Conservation (phyloP, 192 early-diverging fungal species). For the Rhizoclosmatium globosum region DNA sequence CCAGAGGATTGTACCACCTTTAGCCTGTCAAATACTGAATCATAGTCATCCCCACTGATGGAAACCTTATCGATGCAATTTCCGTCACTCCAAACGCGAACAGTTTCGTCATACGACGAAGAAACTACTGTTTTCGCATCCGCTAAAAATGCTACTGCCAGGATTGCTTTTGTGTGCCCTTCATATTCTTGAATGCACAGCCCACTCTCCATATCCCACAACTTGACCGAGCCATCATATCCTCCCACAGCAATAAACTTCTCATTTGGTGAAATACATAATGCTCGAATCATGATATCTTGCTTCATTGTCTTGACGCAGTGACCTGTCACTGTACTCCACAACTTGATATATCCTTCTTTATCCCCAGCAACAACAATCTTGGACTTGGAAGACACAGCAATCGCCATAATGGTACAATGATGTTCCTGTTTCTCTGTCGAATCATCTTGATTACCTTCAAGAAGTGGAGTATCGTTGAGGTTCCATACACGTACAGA, state of each 20-base stretch:
- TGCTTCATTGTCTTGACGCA: too few species aligned
- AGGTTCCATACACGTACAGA: too few species aligned
- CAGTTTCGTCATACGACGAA: slow-evolving; percentile 23
- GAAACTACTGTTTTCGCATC: slow-evolving; percentile 20
- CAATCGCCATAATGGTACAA: too few species aligned
- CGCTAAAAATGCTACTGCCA: slow-evolving; percentile 15
- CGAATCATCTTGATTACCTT: too few species aligned
- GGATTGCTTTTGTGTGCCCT: slow-evolving; percentile 22
- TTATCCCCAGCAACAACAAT: not conserved
- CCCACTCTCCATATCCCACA: not conserved
- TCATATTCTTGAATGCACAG: slow-evolving; percentile 2
- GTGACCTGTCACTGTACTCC: too few species aligned
- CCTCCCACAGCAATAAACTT: not conserved
- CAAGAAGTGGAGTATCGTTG: too few species aligned
- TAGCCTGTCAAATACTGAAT: too few species aligned
- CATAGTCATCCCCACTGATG: too few species aligned
- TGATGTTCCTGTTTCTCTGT: too few species aligned
- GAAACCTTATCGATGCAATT: not conserved
- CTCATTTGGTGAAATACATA: not conserved
- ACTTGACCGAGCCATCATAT: slow-evolving; percentile 1
- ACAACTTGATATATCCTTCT: not conserved
- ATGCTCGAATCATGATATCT: too few species aligned
- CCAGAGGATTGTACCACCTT: too few species aligned
- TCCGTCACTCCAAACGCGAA: slow-evolving; percentile 54
- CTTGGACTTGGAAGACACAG: not conserved